Evolutionary conservation across 1,284 basidiomycete species (phyloP), one percentile per base, ranked within the genome.

Genomic region (Puccinia brachypodii): DNA sequence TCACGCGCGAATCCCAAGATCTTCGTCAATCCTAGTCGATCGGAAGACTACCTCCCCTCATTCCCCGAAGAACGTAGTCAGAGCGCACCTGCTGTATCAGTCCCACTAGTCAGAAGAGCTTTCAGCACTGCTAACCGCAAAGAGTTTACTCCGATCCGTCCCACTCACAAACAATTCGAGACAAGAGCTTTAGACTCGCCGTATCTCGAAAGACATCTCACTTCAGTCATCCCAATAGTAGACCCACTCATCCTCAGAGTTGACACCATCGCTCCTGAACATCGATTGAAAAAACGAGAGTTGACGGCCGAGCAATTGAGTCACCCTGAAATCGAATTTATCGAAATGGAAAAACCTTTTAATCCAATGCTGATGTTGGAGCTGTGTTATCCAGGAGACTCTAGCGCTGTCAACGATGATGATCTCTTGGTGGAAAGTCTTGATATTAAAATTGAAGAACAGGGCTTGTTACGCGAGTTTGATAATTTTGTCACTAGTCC

Each of bases 311-410:
- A 73, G 33, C 47, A 33, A 73, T n/a, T 22, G 36, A 36, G 36
- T 19, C 19, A 56, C 36, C 71, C 47, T 53, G 71, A 50, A 38
- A 38, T 73, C 16, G 8, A 22, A 33, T 73, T 56, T n/a, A 33
- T 73, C 44, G 50, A 50, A 25, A 73, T 73, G 71, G 71, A 73
- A 38, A 56, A 73, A 31, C 33, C 31, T 73, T 56, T 47, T 28
- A 71, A 50, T 71, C 68, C 68, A 47, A 71, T 71, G 68, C 44
- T 71, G n/a, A 71, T 71, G 68, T n/a, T 71, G 42, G 68, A 71
- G 31, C n/a, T 71, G 11, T 28, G 68, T 47, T 31, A 28, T 71
- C 38, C 40, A 22, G 28, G 42, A 71, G 25, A 71, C 44, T 28
- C 42, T 22, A 7, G 19, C 8, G 38, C 11, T 62, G 8, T 33